Conservation (phyloP, 108 stramenopile genomes). For the Nitzschia sp. region DNA sequence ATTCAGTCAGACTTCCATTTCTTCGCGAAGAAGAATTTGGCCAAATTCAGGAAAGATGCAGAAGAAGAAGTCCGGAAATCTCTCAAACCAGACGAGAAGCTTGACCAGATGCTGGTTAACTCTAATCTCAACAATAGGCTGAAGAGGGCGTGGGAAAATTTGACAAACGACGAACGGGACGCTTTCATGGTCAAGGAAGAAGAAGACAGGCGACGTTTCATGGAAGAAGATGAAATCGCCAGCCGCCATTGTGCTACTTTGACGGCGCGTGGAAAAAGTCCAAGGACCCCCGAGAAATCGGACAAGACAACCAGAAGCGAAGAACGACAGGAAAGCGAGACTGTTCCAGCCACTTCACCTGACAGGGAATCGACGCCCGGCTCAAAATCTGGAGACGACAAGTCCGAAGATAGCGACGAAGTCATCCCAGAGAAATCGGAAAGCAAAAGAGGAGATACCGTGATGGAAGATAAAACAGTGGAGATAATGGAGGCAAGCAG, state of each 20-base stretch:
- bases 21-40: slow-evolving; percentile 59
- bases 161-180: slow-evolving; percentile 47
- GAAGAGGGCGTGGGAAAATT: slow-evolving; percentile 70
- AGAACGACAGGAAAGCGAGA: slow-evolving; percentile 19
- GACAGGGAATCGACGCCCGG: not conserved
- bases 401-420: no score
- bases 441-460: no score
- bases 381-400: not conserved
- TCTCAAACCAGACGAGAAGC: slow-evolving; percentile 21
- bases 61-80: slow-evolving; percentile 51
- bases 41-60: slow-evolving; percentile 38
- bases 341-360: not conserved
- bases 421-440: no score
- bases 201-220: slow-evolving; percentile 76
- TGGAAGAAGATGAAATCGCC: slow-evolving; percentile 88
- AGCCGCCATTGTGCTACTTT: slow-evolving; percentile 90
- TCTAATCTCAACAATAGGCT: slow-evolving; percentile 75
- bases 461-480: no score
- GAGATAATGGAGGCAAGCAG: not conserved
- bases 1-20: slow-evolving; percentile 88
- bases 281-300: not conserved
- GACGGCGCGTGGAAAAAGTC: slow-evolving; percentile 62
- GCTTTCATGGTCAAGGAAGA: slow-evolving; percentile 74
- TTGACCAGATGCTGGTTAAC: slow-evolving; percentile 60
- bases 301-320: not conserved